Conservation (phyloP, 768 basidiomycete species). For the Boletus subparvulus region DNA sequence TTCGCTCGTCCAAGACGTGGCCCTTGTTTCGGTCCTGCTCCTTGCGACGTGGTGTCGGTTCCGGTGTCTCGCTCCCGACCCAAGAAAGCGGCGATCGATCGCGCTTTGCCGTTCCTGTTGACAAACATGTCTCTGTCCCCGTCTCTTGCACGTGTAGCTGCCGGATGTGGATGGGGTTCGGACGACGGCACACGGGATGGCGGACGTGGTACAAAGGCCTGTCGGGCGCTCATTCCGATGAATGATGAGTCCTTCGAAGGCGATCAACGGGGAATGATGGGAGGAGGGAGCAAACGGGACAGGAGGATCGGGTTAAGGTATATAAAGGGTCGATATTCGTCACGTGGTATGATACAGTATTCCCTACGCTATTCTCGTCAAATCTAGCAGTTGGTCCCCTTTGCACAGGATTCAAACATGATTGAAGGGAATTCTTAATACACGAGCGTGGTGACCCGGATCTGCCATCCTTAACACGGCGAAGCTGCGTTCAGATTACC, state of each 20-base stretch:
- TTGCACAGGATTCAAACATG: too few species aligned
- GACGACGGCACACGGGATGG: conserved; percentile 10
- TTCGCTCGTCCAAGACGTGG: conserved; percentile 5
- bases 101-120: conserved; percentile 13
- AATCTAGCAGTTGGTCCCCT: not conserved
- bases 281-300: not conserved
- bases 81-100: conserved; percentile 23
- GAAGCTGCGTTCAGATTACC: too few species aligned
- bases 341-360: conserved; percentile 12
- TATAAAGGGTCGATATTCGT: conserved; percentile 2
- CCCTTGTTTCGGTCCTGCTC: conserved; percentile 1
- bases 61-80: conserved; percentile 17
- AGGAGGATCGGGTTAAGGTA: not conserved
- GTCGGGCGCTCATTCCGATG: conserved; percentile 26
- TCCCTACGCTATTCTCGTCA: not conserved
- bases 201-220: conserved; percentile 25
- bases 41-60: not conserved
- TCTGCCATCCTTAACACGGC: too few species aligned
- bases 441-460: not conserved
- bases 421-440: too few species aligned
- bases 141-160: conserved; percentile 6
- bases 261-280: not conserved
- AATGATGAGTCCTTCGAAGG: not conserved
- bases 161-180: conserved; percentile 2
- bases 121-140: conserved; percentile 2